Evolutionary conservation across 192 early-diverging fungal genomes (phyloP).

Genomic region (Linnemannia elongata): DNA sequence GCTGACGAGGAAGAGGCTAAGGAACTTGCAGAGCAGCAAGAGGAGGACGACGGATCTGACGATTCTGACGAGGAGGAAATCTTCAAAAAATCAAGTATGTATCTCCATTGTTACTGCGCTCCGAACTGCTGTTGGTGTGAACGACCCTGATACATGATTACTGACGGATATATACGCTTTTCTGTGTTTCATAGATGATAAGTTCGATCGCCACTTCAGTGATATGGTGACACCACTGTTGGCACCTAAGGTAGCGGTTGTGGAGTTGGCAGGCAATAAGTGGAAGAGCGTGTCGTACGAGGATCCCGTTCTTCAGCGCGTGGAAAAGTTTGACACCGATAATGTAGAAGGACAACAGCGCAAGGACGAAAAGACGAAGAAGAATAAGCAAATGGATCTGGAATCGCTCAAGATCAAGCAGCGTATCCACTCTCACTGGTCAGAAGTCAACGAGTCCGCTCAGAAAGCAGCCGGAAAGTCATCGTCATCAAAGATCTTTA

Average conservation of each 20-base stretch:
- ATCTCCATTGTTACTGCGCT: not conserved
- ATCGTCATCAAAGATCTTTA: conserved; percentile 47
- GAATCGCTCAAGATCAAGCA: conserved; percentile 52
- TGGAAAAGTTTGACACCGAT: conserved; percentile 45
- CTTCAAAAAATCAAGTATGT: conserved; percentile 54
- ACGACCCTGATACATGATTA: not conserved
- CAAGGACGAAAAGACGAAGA: conserved; percentile 27
- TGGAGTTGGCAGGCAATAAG: conserved; percentile 42
- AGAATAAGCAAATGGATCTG: conserved; percentile 35
- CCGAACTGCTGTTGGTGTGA: not conserved
- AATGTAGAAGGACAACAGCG: conserved; percentile 50
- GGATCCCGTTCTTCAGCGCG: conserved; percentile 46
- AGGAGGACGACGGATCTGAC: conserved; percentile 60
- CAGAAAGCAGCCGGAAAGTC: conserved; percentile 1
- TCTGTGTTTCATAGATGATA: conserved; percentile 31
- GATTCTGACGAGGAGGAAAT: conserved; percentile 51
- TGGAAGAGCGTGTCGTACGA: conserved; percentile 55
- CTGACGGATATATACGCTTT: not conserved
- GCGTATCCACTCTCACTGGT: conserved; percentile 49
- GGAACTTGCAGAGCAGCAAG: conserved; percentile 47
- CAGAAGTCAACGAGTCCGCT: conserved; percentile 33
- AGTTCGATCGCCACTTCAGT: conserved; percentile 52
- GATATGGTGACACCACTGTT: conserved; percentile 43
- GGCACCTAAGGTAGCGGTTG: conserved; percentile 47
- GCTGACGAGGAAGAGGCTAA: conserved; percentile 29